phyloP scores from a whole-genome alignment of 305 asterid species.

The Fraxinus floribunda region DNA sequence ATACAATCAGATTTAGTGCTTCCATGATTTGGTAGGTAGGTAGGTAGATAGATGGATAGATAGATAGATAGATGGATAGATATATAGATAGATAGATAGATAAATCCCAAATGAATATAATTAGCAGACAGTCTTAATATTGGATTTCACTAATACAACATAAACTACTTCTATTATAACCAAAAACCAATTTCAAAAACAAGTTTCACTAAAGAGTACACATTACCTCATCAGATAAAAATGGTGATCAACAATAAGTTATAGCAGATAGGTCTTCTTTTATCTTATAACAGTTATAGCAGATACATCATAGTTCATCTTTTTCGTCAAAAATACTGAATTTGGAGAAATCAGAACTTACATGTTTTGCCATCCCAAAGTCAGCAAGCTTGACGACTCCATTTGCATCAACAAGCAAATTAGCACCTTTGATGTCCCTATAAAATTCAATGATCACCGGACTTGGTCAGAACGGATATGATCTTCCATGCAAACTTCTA shows the following conservation, averaged over 20 bases:
- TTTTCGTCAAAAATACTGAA: neutral
- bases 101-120: neutral
- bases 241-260: neutral
- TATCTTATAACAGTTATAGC: neutral
- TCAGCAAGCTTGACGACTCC: constrained; percentile 97
- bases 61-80: neutral
- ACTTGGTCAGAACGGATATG: constrained; percentile 11
- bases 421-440: constrained; percentile 94
- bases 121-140: neutral
- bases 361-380: constrained; percentile 97
- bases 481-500: neutral
- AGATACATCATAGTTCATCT: neutral
- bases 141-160: neutral
- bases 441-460: constrained; percentile 14
- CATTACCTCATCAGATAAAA: neutral
- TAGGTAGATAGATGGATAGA: no score
- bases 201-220: neutral
- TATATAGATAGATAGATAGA: neutral
- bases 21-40: neutral
- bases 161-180: neutral
- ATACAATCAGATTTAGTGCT: neutral
- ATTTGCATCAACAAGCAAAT: constrained; percentile 89
- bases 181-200: neutral
- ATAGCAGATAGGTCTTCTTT: neutral
- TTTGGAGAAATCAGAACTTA: constrained; percentile 37